A percentile compares a stretch with the other conserved stretches of the same genome.
phyloP scores from a whole-genome alignment of 495 filamentous ascomycete genomes.

The Wilcoxina mikolae region DNA sequence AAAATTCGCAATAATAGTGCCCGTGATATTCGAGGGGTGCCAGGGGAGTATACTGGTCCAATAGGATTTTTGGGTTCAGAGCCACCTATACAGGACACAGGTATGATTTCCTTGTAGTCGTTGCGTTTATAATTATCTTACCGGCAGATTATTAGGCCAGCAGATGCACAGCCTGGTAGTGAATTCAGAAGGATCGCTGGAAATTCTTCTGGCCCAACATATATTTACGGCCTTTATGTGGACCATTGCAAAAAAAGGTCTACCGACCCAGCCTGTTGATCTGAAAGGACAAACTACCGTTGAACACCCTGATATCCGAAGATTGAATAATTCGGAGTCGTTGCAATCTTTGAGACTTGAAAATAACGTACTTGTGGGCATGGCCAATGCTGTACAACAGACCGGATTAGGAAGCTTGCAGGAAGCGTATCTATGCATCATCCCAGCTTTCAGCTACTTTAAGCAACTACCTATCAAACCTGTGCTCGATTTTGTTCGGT shows the following conservation, averaged over 20 bases:
- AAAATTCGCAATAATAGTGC: neutral
- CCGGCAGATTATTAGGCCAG: neutral
- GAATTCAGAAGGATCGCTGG: neutral
- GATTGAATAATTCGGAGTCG: neutral
- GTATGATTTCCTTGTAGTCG: neutral
- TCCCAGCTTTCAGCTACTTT: constrained; percentile 1
- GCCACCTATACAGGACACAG: neutral
- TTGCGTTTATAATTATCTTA: too few species aligned
- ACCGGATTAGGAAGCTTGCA: neutral
- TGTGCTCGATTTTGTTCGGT: neutral
- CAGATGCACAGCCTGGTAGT: neutral
- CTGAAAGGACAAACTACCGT: neutral
- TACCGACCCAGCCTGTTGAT: neutral
- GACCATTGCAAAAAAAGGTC: neutral
- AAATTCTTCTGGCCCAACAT: constrained; percentile 7
- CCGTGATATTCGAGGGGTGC: neutral
- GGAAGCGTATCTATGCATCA: constrained; percentile 2
- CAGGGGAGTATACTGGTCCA: neutral
- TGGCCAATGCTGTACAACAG: neutral
- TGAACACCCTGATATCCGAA: neutral
- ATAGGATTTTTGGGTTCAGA: neutral
- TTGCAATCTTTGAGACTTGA: constrained; percentile 6
- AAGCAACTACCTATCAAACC: neutral
- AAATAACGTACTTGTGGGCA: neutral
- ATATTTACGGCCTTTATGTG: constrained; percentile 19